Evolutionary conservation across 2,329 filamentous ascomycete genomes (phyloP).

Genomic region (Colletotrichum lindemuthianum): DNA sequence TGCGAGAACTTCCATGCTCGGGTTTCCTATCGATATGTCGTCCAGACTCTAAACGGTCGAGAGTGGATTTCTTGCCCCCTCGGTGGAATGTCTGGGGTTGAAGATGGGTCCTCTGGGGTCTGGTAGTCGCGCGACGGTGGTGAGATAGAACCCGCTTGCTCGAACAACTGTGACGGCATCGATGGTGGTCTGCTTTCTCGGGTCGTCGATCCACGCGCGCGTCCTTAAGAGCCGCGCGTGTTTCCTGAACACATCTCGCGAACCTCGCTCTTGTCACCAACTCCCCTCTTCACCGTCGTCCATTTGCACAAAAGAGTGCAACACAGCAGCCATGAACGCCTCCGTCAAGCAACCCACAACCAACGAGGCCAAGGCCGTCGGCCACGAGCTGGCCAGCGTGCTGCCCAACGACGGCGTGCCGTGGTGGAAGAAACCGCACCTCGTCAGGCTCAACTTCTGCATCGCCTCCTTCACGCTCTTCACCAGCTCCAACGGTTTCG

Average conservation of each 20-base stretch:
- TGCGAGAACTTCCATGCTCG: neutral
- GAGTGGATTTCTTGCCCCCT: neutral
- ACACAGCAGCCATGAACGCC: neutral
- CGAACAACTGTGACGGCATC: slow-evolving; percentile 23
- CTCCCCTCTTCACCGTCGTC: neutral
- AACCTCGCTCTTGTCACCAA: neutral
- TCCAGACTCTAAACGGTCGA: neutral
- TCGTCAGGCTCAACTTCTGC: slow-evolving; percentile 32
- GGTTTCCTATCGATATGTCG: neutral
- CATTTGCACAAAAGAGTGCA: neutral
- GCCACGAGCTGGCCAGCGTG: slow-evolving; percentile 26
- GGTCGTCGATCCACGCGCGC: neutral
- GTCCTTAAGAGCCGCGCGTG: neutral
- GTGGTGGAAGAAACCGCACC: slow-evolving; percentile 29
- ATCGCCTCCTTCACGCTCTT: slow-evolving; percentile 25
- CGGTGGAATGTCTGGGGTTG: slow-evolving; percentile 19
- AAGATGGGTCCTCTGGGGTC: slow-evolving; percentile 8
- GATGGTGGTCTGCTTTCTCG: slow-evolving; percentile 1
- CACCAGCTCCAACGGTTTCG: slow-evolving; percentile 31
- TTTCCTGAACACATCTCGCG: neutral
- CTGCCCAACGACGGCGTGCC: slow-evolving; percentile 22
- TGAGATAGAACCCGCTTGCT: slow-evolving; percentile 8
- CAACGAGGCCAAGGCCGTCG: slow-evolving; percentile 28
- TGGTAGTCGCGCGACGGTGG: neutral
- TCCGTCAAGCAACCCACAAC: slow-evolving; percentile 1